Conservation (phyloP, 2,329 filamentous ascomycete species). For the Dactylellina drechsleri region DNA sequence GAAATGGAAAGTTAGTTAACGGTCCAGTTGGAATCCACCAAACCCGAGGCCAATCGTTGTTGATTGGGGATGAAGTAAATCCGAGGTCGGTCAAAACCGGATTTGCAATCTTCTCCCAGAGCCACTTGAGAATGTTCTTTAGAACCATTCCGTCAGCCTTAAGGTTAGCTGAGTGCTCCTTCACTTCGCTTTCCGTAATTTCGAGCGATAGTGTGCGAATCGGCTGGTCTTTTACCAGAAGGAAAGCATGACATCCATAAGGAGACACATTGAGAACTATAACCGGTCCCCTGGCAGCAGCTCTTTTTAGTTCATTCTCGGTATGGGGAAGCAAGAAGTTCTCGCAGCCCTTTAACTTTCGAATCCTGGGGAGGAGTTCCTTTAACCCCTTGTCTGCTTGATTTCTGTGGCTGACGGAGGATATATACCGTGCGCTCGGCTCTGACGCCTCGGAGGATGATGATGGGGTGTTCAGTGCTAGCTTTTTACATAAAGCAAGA, state of each 20-base stretch:
- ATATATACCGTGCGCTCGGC: constrained; percentile 2
- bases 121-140: constrained; percentile 58
- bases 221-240: constrained; percentile 4
- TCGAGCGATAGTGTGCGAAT: constrained; percentile 10
- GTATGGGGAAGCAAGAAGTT: constrained; percentile 57
- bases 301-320: constrained; percentile 56
- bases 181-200: constrained; percentile 5
- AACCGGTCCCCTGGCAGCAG: constrained; percentile 58
- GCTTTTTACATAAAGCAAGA: no score
- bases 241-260: constrained; percentile 16
- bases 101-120: constrained; percentile 58
- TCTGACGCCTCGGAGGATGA: no score
- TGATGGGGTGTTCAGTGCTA: no score
- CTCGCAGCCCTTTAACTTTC: constrained; percentile 56
- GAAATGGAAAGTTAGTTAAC: constrained; percentile 60
- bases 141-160: constrained; percentile 2
- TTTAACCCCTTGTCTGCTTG: constrained; percentile 1
- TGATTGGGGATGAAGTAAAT: constrained; percentile 36
- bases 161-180: constrained; percentile 38
- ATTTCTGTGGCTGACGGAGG: constrained; percentile 21
- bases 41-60: constrained; percentile 55
- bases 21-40: constrained; percentile 61
- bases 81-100: constrained; percentile 59
- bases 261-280: constrained; percentile 59
- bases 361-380: constrained; percentile 51